Evolutionary conservation across 2,329 filamentous ascomycete genomes (phyloP), one percentile per base, ranked within the genome.

Genomic region (Neofusicoccum sp.): DNA sequence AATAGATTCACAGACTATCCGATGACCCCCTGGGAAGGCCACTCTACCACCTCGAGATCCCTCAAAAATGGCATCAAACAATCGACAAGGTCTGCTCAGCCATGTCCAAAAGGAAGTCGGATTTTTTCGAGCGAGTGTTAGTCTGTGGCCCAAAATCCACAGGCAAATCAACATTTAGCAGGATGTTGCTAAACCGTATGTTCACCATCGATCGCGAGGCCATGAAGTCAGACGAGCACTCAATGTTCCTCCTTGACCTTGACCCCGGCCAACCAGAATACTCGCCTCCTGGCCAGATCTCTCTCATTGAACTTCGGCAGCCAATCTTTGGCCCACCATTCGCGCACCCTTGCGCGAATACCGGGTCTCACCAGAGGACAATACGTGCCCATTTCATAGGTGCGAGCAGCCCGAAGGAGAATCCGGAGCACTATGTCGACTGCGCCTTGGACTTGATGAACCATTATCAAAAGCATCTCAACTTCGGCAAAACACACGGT

Each of bases 181-280:
- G 83, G 49, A 72, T 91, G 4, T 76, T 93, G 2, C 75, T 82
- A 7, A 93, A 93, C 68, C 82, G 84, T 9, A 75, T 90, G 7
- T 73, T 90, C n/a, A 88, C 85, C 3, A 72, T 77, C 47, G 33
- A 62, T 33, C 47, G 44, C 28, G 48, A 60, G 8, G 59, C 51
- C n/a, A 58, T 56, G 43, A 61, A 60, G 38, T 64, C 61, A 33
- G 63, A 70, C 5, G 48, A 70, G 0, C 64, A 69, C 34, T 76
- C 73, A 53, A 77, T 88, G 28, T 81, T 80, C 59, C 77, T 89
- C n/a, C 79, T 95, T 6, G 90, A 95, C 66, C 79, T 93, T 8
- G 90, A 95, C 69, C 88, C 89, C 0, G 88, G 87, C 0, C 89
- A 92, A 67, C 89, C 90, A 2, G 90, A 93, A 69, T 92, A 89